Evolutionary conservation across 768 basidiomycete species (phyloP), one percentile per base, ranked within the genome.

Genomic region (Lentinula boryana): DNA sequence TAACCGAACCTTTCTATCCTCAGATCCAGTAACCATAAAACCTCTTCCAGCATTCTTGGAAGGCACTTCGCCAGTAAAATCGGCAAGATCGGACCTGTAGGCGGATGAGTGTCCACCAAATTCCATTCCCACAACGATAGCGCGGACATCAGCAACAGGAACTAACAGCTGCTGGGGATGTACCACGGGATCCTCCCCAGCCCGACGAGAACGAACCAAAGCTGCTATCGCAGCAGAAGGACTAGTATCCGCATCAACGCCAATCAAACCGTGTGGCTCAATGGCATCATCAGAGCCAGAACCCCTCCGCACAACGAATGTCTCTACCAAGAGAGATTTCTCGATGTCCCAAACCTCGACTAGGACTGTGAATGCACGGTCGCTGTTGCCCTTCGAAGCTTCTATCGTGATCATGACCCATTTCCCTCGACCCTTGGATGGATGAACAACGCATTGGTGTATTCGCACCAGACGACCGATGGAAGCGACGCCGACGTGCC

Each of bases 331-430:
- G 18, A 76, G 71, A 0, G 85, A 83, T 65, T 86, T 86, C 72
- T 96, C 94, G 56, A 98, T 85, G 68, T 98, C 94, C 92, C 94
- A 97, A 1, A 95, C 90, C 69, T 97, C 93, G 5, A 93, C 77
- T 48, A 94, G 70, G 36, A 79, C 77, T 13, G 79, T 78, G 9
- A 80, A 77, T 2, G 78, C 66, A 7, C 72, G 74, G 60, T 83
- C 80, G 3, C 67, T 73, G 9, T 67, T 67, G 48, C 73, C 71
- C 60, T 72, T 75, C 9, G 77, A 75, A 0, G 84, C 76, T 67
- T 89, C 89, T 15, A 89, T 73, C 0, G 94, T 84, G 48, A 97
- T 89, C 72, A 97, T 85, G 49, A 98, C 78, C 93, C 94, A 98
- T 52, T 88, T 86, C 0, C 94, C 94, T 62, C 85, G 84, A 18